Evolutionary conservation across 2,329 filamentous ascomycete species (phyloP), one percentile per base, ranked within the genome.

Genomic region (Trichoderma cornu-damae): DNA sequence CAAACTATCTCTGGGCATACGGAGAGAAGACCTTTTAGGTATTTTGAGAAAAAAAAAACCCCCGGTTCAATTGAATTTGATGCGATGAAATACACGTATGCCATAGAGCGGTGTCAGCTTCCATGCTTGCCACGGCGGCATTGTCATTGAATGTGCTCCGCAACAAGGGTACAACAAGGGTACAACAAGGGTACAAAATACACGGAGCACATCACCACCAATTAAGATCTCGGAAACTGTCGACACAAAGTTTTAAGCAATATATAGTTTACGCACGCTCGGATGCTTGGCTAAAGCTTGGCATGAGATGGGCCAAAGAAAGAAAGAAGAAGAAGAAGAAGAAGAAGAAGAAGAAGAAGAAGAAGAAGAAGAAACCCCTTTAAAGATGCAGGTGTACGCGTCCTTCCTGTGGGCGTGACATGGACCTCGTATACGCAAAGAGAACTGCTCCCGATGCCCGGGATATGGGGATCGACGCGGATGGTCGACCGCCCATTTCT

Each of bases 381-480:
- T 12, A 16, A 46, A 47, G 44, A 11, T 30, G 18, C 28, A n/a
- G n/a, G 24, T 16, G 44, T 47, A 16, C 18, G n/a, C n/a, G n/a
- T 18, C 20, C 1, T 34, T 26, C 40, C 14, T 44, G 40, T 6
- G 7, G n/a, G 44, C 34, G 44, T 34, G 43, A 8, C 49, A 24
- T 24, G 37, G 37, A 34, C 6, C 16, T 52, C 49, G 49, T 52
- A 52, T 52, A 24, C 14, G 43, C 49, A n/a, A n/a, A n/a, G 49
- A 43, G 49, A 30, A 32, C 24, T 37, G 18, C 52, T 56, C 52
- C n/a, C n/a, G n/a, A n/a, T n/a, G n/a, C n/a, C n/a, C n/a, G n/a
- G n/a, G n/a, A n/a, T n/a, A n/a, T n/a, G n/a, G n/a, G n/a, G n/a
- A n/a, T n/a, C 52, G 35, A 48, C 35, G 7, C 22, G 5, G 32